A percentile compares a stretch with the other conserved stretches of the same genome.
phyloP scores from a whole-genome alignment of 306 rosid species.

The Lagenaria siceraria region DNA sequence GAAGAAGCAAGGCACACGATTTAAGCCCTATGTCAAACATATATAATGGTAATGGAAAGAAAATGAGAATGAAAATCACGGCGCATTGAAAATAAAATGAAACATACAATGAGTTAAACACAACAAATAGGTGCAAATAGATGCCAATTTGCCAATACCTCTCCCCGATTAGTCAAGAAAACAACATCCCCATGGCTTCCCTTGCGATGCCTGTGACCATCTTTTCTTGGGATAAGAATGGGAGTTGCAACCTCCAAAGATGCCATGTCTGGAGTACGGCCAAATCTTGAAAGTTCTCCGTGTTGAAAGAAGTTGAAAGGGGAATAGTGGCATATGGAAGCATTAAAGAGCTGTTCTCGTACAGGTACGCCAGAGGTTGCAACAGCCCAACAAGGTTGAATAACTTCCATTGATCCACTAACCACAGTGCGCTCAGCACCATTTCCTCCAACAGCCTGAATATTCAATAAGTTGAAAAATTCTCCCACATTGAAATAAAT shows the following conservation, averaged over 20 bases:
- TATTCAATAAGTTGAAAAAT: background rate
- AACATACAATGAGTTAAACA: background rate
- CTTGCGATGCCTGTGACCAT: conserved; percentile 87
- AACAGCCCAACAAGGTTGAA: conserved; percentile 97
- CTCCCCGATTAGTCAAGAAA: conserved; percentile 95
- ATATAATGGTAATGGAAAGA: background rate
- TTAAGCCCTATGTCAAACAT: background rate
- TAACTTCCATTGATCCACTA: conserved; percentile 94
- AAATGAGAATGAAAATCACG: background rate
- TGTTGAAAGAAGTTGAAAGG: conserved; percentile 81
- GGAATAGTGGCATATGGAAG: conserved; percentile 80
- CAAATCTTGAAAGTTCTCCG: conserved; percentile 64
- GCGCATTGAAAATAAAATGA: background rate
- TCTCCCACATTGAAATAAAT: background rate
- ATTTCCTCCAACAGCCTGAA: conserved; percentile 92
- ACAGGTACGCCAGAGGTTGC: conserved; percentile 97
- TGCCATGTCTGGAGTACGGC: conserved; percentile 47
- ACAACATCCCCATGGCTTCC: conserved; percentile 97
- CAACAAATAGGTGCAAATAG: conserved; percentile 2
- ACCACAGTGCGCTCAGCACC: conserved; percentile 98
- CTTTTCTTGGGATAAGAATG: conserved; percentile 73
- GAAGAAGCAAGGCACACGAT: background rate
- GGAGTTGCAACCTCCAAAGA: conserved; percentile 94
- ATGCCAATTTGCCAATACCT: conserved; percentile 31
- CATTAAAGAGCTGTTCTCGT: conserved; percentile 89